A percentile compares a stretch with the other conserved stretches of the same genome.
Evolutionary conservation across 805 yeast genomes (phyloP).

Genomic region (Wickerhamomyces alni): DNA sequence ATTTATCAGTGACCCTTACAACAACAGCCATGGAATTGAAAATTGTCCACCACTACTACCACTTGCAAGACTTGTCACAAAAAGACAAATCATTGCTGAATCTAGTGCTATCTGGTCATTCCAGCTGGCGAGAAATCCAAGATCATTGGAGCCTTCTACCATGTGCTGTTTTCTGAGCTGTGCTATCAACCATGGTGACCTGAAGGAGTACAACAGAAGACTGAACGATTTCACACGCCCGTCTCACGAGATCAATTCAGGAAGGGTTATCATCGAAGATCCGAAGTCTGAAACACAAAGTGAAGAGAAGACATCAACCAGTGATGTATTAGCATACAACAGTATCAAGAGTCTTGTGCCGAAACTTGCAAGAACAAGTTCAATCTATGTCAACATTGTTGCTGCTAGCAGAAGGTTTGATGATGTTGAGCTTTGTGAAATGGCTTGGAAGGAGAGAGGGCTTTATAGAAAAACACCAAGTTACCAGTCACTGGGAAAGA

Average conservation of each 20-base stretch:
- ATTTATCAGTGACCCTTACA: slow-evolving; percentile 7
- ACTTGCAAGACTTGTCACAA: slow-evolving; percentile 32
- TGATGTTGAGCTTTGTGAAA: slow-evolving; percentile 52
- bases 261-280: slow-evolving; percentile 10
- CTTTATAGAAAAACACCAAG: slow-evolving; percentile 46
- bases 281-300: neutral
- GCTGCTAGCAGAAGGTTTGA: slow-evolving; percentile 54
- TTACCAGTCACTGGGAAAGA: slow-evolving; percentile 38
- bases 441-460: slow-evolving; percentile 79
- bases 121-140: slow-evolving; percentile 38
- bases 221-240: slow-evolving; percentile 31
- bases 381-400: slow-evolving; percentile 13
- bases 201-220: slow-evolving; percentile 31
- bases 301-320: slow-evolving; percentile 1
- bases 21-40: slow-evolving; percentile 12
- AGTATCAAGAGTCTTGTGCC: slow-evolving; percentile 4
- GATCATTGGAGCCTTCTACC: slow-evolving; percentile 33
- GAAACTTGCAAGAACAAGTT: slow-evolving; percentile 15
- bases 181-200: slow-evolving; percentile 28
- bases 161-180: slow-evolving; percentile 50
- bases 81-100: slow-evolving; percentile 55
- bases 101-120: slow-evolving; percentile 71
- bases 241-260: slow-evolving; percentile 14
- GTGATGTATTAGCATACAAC: slow-evolving; percentile 10
- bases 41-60: slow-evolving; percentile 68